These are phyloP conservation scores for Apiotrichum mycotoxinovorans DNA, from an alignment of 1,284 basidiomycete species.

Conservation along the genomic window DNA sequence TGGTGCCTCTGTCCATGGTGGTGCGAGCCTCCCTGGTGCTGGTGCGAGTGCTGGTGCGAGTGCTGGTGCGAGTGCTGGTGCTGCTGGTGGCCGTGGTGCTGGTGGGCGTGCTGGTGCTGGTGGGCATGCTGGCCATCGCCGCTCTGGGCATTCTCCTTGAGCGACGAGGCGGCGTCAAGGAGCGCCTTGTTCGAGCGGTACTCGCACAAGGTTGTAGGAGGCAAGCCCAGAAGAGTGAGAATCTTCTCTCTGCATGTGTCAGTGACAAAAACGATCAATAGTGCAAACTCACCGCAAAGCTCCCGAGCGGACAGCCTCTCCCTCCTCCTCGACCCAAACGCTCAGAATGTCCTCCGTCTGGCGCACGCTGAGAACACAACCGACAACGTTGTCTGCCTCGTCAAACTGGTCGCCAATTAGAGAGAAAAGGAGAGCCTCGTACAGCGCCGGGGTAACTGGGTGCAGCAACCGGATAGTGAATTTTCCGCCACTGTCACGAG, in stretches of 20 bases:
- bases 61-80: conserved; percentile 6
- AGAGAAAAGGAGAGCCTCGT: conserved; percentile 44
- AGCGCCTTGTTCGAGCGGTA: conserved; percentile 49
- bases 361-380: conserved; percentile 48
- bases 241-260: conserved; percentile 44
- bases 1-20: background rate
- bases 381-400: conserved; percentile 49
- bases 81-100: background rate
- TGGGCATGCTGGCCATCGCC: background rate
- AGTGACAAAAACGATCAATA: background rate
- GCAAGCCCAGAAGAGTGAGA: conserved; percentile 41
- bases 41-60: conserved; percentile 1
- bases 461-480: conserved; percentile 49
- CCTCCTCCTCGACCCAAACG: conserved; percentile 51
- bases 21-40: background rate
- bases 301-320: conserved; percentile 41
- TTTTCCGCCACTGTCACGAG: conserved; percentile 35
- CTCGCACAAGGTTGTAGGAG: conserved; percentile 44
- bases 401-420: conserved; percentile 51
- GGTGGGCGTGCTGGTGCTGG: background rate
- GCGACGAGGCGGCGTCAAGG: conserved; percentile 36
- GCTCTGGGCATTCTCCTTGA: conserved; percentile 18
- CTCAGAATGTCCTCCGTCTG: conserved; percentile 50
- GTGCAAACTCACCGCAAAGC: conserved; percentile 39
- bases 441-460: conserved; percentile 45